Conservation (phyloP, 2,329 filamentous ascomycete species). For the Nannizziopsis arthrosporioides region DNA sequence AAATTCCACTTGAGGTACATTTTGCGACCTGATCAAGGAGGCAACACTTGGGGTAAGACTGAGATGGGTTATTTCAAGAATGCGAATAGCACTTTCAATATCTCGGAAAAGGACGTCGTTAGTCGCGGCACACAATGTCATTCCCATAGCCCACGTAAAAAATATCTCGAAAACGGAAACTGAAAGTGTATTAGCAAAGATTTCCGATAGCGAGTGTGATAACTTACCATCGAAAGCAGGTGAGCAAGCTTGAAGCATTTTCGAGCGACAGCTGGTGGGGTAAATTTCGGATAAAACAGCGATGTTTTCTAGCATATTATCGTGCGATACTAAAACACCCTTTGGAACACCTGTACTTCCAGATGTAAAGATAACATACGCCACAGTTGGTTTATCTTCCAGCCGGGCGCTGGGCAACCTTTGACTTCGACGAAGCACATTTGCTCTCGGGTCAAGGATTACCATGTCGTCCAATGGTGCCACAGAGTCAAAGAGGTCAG, state of each 20-base stretch:
- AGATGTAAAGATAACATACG: conserved; percentile 73
- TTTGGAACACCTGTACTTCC: conserved; percentile 74
- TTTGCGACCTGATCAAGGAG: conserved; percentile 55
- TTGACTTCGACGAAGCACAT: not conserved
- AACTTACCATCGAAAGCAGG: conserved; percentile 59
- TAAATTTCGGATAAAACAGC: conserved; percentile 55
- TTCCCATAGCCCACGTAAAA: conserved; percentile 66
- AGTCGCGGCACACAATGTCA: conserved; percentile 62
- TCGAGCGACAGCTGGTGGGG: conserved; percentile 42
- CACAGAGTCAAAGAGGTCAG: conserved; percentile 7
- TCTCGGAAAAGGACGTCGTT: conserved; percentile 66
- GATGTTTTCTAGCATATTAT: conserved; percentile 68
- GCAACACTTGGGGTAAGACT: conserved; percentile 80
- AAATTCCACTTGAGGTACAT: conserved; percentile 60
- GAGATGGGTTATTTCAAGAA: conserved; percentile 60
- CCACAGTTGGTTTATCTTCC: conserved; percentile 39
- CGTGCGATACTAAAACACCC: conserved; percentile 64
- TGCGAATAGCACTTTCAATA: conserved; percentile 54
- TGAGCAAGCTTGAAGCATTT: conserved; percentile 71
- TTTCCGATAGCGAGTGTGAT: not conserved
- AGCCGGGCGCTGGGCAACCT: not conserved
- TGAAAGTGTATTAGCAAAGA: conserved; percentile 17
- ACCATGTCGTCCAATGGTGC: not conserved
- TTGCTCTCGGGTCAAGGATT: conserved; percentile 4
- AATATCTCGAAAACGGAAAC: conserved; percentile 87